Evolutionary conservation across 2,329 filamentous ascomycete species (phyloP), one percentile per base, ranked within the genome.

Genomic region (Ophiostoma piceae): DNA sequence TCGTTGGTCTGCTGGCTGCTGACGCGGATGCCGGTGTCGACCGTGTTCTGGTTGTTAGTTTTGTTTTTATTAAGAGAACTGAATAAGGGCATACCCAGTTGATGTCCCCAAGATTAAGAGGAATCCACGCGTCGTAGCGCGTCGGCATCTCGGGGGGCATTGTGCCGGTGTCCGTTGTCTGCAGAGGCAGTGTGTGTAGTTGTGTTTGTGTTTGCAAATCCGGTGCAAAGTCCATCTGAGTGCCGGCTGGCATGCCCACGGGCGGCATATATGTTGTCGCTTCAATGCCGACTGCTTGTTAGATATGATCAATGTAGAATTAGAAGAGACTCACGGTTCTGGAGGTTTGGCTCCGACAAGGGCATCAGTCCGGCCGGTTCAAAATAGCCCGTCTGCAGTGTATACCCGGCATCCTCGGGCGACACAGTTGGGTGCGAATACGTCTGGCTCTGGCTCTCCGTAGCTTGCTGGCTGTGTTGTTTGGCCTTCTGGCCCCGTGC

Each of bases 61-160:
- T 5, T 11, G 35, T 12, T 14, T 2, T n/a, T 1, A 4, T 12
- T 14, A 41, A 26, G 35, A 57, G 39, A 6, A 62, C 3, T 1
- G n/a, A 32, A 16, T 8, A 2, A 54, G 26, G 22, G 9, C 70
- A 1, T 67, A 73, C 73, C 74, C 74, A 75, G 69, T 75, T 72
- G 1, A 75, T 60, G 0, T 72, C 4, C 2, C 69, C 72, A 16
- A 73, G 43, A 1, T 71, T 67, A 68, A 72, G 69, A n/a, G 73
- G 70, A 6, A 75, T 71, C 74, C 74, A 75, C 60, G 73, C 68
- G 37, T 71, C 72, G 65, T 70, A 70, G 26, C 11, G 32, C 65
- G 66, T 29, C 39, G 69, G 43, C 39, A 47, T 51, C 37, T 67
- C 67, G 35, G 67, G 29, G 2, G 51, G 8, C 9, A 22, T 26